phyloP scores from a whole-genome alignment of 2,329 filamentous ascomycete species.

The Colletotrichum kahawae region DNA sequence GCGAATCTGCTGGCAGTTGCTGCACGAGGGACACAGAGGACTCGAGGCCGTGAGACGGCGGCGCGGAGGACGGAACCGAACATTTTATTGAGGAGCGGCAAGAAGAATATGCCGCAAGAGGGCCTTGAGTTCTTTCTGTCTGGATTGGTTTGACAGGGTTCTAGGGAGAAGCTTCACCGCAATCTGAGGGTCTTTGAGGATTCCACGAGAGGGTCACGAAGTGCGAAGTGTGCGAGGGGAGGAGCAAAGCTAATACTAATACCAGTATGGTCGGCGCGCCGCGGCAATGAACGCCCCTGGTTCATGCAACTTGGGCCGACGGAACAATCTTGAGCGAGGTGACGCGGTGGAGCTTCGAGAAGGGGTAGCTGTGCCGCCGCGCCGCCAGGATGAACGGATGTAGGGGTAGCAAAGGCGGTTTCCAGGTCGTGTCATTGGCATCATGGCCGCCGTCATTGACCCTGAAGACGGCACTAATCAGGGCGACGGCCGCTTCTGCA shows the following conservation, averaged over 20 bases:
- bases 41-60: conserved; percentile 13
- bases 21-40: background rate
- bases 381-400: background rate
- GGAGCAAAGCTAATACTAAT: conserved; percentile 15
- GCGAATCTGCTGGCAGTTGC: background rate
- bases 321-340: conserved; percentile 19
- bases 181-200: conserved; percentile 5
- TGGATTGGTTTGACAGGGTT: conserved; percentile 6
- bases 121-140: background rate
- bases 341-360: conserved; percentile 10
- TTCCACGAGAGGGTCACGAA: background rate
- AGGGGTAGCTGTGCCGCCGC: background rate
- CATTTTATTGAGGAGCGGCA: conserved; percentile 12
- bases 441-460: conserved; percentile 4
- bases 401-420: background rate
- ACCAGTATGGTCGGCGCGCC: conserved; percentile 6
- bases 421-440: background rate
- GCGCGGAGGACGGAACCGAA: conserved; percentile 14
- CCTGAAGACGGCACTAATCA: conserved; percentile 11
- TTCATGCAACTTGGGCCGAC: conserved; percentile 1
- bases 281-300: conserved; percentile 15
- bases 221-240: background rate
- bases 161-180: conserved; percentile 17
- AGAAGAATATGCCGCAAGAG: conserved; percentile 14
- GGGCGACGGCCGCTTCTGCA: background rate